phyloP scores from a whole-genome alignment of 2,329 filamentous ascomycete genomes.

The Botrytis tulipae region DNA sequence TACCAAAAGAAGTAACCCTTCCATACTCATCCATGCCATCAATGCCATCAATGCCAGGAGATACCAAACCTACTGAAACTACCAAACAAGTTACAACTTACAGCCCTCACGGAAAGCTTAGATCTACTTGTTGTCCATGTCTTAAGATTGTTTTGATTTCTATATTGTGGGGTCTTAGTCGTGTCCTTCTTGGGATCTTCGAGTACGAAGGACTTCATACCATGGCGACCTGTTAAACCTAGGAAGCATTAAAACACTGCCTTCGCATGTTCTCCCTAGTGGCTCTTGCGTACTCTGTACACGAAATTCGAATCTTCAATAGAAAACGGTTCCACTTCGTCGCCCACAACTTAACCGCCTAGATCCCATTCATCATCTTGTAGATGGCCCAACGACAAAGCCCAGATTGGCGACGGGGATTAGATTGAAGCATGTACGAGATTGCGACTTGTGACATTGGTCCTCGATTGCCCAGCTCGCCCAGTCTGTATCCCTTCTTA shows the following conservation, averaged over 20 bases:
- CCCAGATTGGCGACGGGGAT: conserved; percentile 8
- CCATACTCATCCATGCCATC: neutral
- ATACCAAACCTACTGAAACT: neutral
- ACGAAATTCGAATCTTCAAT: neutral
- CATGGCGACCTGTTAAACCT: neutral
- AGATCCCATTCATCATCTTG: neutral
- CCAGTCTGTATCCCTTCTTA: neutral
- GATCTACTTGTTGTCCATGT: conserved; percentile 11
- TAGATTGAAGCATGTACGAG: conserved; percentile 1
- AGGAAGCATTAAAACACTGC: neutral
- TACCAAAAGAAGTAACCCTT: neutral
- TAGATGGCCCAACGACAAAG: neutral
- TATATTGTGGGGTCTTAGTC: neutral
- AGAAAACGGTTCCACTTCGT: conserved; percentile 10
- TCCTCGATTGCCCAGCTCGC: neutral
- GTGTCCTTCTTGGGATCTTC: conserved; percentile 3
- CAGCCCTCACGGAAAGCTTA: conserved; percentile 1
- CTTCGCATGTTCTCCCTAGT: conserved; percentile 3
- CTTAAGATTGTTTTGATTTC: conserved; percentile 1
- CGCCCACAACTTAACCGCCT: neutral
- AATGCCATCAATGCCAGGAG: neutral
- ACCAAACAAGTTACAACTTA: neutral
- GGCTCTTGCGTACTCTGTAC: conserved; percentile 14
- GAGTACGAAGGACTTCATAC: neutral
- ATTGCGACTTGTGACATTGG: conserved; percentile 1